Evolutionary conservation across 495 filamentous ascomycete species (phyloP).

Genomic region (Xanthoparmelia taractica): DNA sequence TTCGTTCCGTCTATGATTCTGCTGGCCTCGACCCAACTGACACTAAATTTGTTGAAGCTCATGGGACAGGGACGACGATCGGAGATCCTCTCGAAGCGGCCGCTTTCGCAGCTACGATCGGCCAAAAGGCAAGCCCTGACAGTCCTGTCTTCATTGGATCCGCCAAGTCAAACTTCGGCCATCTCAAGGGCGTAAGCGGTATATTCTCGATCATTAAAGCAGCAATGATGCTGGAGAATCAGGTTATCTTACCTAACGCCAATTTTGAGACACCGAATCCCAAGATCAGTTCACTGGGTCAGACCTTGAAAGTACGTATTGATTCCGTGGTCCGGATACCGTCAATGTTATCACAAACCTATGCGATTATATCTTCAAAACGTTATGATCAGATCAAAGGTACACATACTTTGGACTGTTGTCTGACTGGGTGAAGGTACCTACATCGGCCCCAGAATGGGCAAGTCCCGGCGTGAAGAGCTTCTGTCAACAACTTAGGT

Average conservation of each 20-base stretch:
- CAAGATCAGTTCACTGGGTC: constrained; percentile 7
- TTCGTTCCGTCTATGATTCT: constrained; percentile 18
- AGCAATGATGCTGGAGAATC: constrained; percentile 42
- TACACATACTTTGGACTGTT: background rate
- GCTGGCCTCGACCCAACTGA: constrained; percentile 23
- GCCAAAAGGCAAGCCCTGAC: background rate
- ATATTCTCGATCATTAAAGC: constrained; percentile 48
- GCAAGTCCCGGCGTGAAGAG: too few species aligned
- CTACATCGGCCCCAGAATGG: too few species aligned
- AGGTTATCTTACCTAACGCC: constrained; percentile 42
- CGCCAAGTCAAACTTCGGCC: constrained; percentile 51
- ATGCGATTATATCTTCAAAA: background rate
- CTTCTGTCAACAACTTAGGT: constrained; percentile 53
- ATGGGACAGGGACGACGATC: constrained; percentile 43
- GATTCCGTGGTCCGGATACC: too few species aligned
- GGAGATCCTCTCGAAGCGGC: constrained; percentile 45
- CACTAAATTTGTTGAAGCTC: constrained; percentile 33
- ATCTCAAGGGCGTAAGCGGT: constrained; percentile 45
- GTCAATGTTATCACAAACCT: background rate
- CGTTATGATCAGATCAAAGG: too few species aligned
- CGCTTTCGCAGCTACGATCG: constrained; percentile 24
- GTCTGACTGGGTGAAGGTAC: constrained; percentile 11
- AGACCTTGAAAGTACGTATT: constrained; percentile 6
- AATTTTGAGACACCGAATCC: constrained; percentile 41
- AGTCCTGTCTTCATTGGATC: constrained; percentile 39